These are phyloP conservation scores for Cercospora nicotianae DNA, from an alignment of 2,329 filamentous ascomycete species.

Conservation along the genomic window DNA sequence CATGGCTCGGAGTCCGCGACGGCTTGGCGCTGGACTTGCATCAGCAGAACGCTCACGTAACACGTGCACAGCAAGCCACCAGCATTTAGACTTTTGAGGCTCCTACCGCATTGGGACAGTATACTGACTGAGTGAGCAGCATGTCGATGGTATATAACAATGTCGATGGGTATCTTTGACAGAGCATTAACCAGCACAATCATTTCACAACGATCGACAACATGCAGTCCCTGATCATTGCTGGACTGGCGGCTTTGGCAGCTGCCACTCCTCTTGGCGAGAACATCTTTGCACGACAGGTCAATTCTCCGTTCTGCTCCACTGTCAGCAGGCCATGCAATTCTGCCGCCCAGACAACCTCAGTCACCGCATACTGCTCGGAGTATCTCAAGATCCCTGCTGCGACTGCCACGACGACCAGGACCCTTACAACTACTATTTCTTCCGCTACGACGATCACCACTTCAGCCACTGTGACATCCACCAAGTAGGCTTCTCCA, in stretches of 20 bases:
- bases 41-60: slow-evolving; percentile 1
- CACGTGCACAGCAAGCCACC: not conserved
- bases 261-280: not conserved
- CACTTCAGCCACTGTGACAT: not conserved
- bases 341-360: not conserved
- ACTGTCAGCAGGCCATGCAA: not conserved
- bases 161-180: not conserved
- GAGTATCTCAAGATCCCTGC: not conserved
- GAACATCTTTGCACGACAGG: not conserved
- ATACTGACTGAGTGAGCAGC: not conserved
- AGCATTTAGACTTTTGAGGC: not conserved
- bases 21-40: not conserved
- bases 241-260: not conserved
- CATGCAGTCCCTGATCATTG: not conserved
- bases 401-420: not conserved
- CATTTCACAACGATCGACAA: not conserved
- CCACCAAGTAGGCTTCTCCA: not conserved
- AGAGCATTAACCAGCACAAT: not conserved
- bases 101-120: not conserved
- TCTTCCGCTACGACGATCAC: not conserved
- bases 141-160: not conserved
- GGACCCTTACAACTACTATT: not conserved
- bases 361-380: not conserved
- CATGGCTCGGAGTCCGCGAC: not conserved
- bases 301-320: not conserved